These are phyloP conservation scores for Rhodotorula mucilaginosa DNA, from an alignment of 1,284 basidiomycete genomes.

Conservation along the genomic window DNA sequence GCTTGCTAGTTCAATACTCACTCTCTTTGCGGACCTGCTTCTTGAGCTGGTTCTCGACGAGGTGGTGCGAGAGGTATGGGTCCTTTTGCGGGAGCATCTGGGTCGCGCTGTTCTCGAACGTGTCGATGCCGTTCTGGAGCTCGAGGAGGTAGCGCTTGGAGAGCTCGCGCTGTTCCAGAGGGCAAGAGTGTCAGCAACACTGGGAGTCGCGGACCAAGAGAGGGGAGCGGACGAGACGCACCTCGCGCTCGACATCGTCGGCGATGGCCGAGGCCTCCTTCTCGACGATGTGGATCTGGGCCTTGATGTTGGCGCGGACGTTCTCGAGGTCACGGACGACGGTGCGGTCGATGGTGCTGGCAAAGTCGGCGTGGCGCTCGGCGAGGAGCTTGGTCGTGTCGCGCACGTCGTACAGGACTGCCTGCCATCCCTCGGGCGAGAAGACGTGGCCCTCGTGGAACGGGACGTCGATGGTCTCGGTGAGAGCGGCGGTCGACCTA, in stretches of 20 bases:
- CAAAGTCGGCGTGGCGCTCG: constrained; percentile 36
- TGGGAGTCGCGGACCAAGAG: too few species aligned
- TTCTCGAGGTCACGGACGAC: constrained; percentile 37
- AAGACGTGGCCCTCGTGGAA: constrained; percentile 43
- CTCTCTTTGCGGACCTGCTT: constrained; percentile 42
- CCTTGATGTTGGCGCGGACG: constrained; percentile 37
- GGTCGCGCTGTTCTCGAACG: constrained; percentile 34
- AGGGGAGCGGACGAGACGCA: neutral
- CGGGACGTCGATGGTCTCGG: constrained; percentile 39
- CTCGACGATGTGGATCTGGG: constrained; percentile 38
- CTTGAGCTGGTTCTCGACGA: constrained; percentile 40
- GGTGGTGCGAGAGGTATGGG: constrained; percentile 41
- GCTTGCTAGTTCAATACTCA: neutral
- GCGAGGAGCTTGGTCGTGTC: constrained; percentile 37
- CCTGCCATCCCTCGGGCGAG: constrained; percentile 42
- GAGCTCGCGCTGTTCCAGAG: constrained; percentile 20
- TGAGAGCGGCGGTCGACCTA: constrained; percentile 33
- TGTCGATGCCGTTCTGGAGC: constrained; percentile 38
- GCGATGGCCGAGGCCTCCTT: constrained; percentile 39
- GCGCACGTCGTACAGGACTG: constrained; percentile 39
- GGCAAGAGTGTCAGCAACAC: neutral
- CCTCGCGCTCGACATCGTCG: constrained; percentile 39
- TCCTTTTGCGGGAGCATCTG: constrained; percentile 44
- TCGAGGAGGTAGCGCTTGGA: constrained; percentile 30
- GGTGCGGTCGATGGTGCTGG: constrained; percentile 34